Conservation (phyloP, 2,329 filamentous ascomycete species). For the Mycosphaerella arachidis region DNA sequence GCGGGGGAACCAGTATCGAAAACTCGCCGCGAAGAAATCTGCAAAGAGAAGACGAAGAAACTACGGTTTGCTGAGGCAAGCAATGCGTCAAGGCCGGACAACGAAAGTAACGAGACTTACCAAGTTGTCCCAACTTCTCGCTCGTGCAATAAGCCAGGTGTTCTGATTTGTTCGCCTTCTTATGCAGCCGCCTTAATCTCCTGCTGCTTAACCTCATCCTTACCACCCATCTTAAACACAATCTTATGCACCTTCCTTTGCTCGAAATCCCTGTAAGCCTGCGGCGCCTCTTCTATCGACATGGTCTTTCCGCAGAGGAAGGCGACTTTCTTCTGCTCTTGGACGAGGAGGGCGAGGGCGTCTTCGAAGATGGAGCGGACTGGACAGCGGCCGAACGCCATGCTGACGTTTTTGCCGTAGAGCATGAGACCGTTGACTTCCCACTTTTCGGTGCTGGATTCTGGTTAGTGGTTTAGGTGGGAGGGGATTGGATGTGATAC, state of each 20-base stretch:
- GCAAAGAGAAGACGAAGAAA: not conserved
- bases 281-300: conserved; percentile 46
- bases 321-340: conserved; percentile 48
- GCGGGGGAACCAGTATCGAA: not conserved
- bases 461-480: not conserved
- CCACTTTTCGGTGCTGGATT: conserved; percentile 34
- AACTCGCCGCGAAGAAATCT: not conserved
- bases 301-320: conserved; percentile 54
- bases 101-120: not conserved
- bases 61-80: not conserved
- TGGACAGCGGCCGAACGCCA: conserved; percentile 49
- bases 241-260: conserved; percentile 52
- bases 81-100: not conserved
- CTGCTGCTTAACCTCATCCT: conserved; percentile 15
- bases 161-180: not conserved
- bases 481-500: not conserved
- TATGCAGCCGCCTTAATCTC: conserved; percentile 14
- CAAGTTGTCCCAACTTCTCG: not conserved
- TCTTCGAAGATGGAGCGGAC: conserved; percentile 48
- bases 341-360: conserved; percentile 42
- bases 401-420: conserved; percentile 48
- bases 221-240: conserved; percentile 41
- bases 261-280: conserved; percentile 51
- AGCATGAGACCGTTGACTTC: conserved; percentile 46
- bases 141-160: not conserved